Evolutionary conservation across 2,329 filamentous ascomycete species (phyloP).

Genomic region (Fusarium sp.): DNA sequence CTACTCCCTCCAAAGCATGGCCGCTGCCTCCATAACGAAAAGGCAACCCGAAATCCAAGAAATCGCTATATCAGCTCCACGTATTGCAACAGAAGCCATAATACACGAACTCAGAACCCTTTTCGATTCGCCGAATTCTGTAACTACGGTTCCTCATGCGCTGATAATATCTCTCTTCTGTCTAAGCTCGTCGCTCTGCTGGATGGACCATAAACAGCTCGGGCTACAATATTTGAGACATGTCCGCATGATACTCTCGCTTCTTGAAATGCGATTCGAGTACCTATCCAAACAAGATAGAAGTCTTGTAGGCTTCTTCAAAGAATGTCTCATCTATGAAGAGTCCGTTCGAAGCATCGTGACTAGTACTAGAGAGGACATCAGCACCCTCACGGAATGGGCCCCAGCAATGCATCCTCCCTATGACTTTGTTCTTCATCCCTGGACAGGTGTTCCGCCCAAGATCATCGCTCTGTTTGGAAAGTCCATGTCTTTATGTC

Average conservation of each 20-base stretch:
- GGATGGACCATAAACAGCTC: constrained; percentile 37
- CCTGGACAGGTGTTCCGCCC: constrained; percentile 37
- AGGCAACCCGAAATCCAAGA: constrained; percentile 31
- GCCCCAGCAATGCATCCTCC: constrained; percentile 7
- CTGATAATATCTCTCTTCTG: constrained; percentile 36
- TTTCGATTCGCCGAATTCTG: constrained; percentile 26
- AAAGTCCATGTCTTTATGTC: constrained; percentile 38
- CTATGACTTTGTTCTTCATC: constrained; percentile 33
- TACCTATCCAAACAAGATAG: constrained; percentile 24
- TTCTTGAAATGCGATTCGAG: constrained; percentile 30
- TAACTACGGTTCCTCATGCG: constrained; percentile 21
- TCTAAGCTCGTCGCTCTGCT: constrained; percentile 38
- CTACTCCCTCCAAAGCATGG: constrained; percentile 41
- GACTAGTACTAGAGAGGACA: constrained; percentile 32
- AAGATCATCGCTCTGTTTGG: constrained; percentile 35
- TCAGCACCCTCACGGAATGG: constrained; percentile 37
- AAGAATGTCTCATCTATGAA: constrained; percentile 36
- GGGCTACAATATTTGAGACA: constrained; percentile 37
- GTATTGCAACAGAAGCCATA: constrained; percentile 34
- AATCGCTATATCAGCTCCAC: constrained; percentile 26
- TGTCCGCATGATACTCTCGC: constrained; percentile 30
- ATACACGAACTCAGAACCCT: constrained; percentile 29
- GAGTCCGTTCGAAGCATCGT: constrained; percentile 37
- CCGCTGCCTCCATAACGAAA: constrained; percentile 25
- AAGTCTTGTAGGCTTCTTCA: constrained; percentile 33